phyloP scores from a whole-genome alignment of 768 basidiomycete species.

The Auriscalpium orientale region DNA sequence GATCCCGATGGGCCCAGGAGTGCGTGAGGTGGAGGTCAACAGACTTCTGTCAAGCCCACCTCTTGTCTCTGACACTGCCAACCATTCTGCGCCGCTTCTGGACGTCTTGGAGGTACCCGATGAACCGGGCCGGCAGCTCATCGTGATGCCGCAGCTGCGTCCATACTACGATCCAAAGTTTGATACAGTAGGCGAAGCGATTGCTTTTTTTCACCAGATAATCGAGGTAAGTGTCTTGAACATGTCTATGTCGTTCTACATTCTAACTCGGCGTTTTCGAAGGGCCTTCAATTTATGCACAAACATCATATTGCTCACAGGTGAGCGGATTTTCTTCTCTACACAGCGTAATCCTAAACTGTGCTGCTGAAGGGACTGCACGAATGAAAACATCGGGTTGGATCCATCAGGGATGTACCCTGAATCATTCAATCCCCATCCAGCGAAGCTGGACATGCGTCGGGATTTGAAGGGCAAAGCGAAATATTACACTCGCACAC shows the following conservation, averaged over 20 bases:
- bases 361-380: conserved; percentile 1
- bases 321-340: neutral
- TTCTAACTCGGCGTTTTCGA: neutral
- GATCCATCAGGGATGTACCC: conserved; percentile 8
- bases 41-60: conserved; percentile 1
- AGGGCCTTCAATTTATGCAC: conserved; percentile 21
- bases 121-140: conserved; percentile 1
- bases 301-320: conserved; percentile 16
- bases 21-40: conserved; percentile 5
- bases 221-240: conserved; percentile 13
- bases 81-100: conserved; percentile 17
- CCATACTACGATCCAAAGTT: conserved; percentile 16
- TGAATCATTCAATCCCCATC: conserved; percentile 1
- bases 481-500: conserved; percentile 18
- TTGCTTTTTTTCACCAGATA: conserved; percentile 19
- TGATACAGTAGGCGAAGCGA: conserved; percentile 18
- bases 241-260: neutral
- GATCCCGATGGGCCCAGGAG: neutral
- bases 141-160: conserved; percentile 18
- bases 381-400: conserved; percentile 8
- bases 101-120: conserved; percentile 13
- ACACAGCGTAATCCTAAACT: neutral
- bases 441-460: neutral
- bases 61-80: conserved; percentile 11
- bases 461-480: conserved; percentile 4